phyloP scores from a whole-genome alignment of 2,329 filamentous ascomycete genomes.

The Cadophora luteo-olivacea region DNA sequence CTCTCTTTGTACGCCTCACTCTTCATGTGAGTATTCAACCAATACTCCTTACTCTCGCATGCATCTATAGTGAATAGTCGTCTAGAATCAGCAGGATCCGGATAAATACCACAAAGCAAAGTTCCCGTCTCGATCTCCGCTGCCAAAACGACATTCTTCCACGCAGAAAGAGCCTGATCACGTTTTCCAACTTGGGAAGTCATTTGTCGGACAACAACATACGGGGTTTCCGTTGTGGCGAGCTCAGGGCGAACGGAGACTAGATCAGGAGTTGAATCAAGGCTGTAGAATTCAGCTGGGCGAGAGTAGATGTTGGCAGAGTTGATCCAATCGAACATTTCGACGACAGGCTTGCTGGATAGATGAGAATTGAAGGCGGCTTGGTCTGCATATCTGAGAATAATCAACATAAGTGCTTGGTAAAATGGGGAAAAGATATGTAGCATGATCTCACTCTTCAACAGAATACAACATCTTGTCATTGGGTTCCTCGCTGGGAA shows the following conservation, averaged over 20 bases:
- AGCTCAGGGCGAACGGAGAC: background rate
- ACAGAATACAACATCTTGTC: conserved; percentile 1
- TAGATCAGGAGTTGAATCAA: background rate
- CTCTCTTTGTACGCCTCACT: conserved; percentile 1
- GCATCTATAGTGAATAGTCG: conserved; percentile 5
- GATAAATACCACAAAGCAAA: background rate
- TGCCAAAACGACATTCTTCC: background rate
- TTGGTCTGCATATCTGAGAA: conserved; percentile 1
- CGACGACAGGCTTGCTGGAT: background rate
- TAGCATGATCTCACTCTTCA: background rate
- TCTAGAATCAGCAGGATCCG: background rate
- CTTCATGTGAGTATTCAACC: background rate
- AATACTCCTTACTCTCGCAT: background rate
- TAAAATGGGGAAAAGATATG: background rate
- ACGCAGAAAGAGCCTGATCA: background rate
- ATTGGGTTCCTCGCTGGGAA: background rate
- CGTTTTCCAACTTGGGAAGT: background rate
- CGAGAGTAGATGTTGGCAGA: conserved; percentile 12
- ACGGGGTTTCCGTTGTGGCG: background rate
- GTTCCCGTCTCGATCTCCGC: background rate
- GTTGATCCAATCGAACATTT: conserved; percentile 20
- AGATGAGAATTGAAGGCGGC: background rate
- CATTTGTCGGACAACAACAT: background rate
- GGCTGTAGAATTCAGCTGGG: background rate
- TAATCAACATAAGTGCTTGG: background rate